These are phyloP conservation scores for Fusarium armeniacum DNA, from an alignment of 2,329 filamentous ascomycete genomes.

Conservation along the genomic window DNA sequence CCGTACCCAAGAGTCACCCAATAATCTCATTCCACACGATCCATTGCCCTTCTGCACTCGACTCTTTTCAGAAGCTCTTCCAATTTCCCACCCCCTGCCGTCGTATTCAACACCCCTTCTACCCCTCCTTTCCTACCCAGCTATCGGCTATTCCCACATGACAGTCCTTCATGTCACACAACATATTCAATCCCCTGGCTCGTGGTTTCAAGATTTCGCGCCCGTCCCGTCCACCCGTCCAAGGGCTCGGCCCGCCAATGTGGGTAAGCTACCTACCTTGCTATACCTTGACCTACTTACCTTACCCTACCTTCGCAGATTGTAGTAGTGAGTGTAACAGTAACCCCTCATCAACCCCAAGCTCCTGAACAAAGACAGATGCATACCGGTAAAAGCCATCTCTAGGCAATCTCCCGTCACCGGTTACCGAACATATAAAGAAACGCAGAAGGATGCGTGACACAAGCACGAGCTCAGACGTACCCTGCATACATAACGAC, in stretches of 20 bases:
- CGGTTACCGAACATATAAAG: slow-evolving; percentile 23
- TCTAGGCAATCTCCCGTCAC: slow-evolving; percentile 21
- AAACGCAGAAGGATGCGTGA: slow-evolving; percentile 24
- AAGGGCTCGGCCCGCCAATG: slow-evolving; percentile 35
- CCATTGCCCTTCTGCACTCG: slow-evolving; percentile 24
- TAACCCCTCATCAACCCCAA: slow-evolving; percentile 1
- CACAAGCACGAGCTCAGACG: slow-evolving; percentile 20
- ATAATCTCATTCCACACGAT: slow-evolving; percentile 21
- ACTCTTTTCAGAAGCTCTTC: slow-evolving; percentile 34
- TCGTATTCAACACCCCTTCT: slow-evolving; percentile 11
- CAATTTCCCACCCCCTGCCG: slow-evolving; percentile 34
- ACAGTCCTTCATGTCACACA: slow-evolving; percentile 32
- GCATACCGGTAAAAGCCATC: slow-evolving; percentile 10
- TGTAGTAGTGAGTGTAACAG: slow-evolving; percentile 9
- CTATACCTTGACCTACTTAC: background rate
- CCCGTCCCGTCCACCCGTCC: slow-evolving; percentile 27
- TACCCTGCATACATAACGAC: background rate
- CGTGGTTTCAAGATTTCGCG: slow-evolving; percentile 14
- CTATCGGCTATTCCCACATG: slow-evolving; percentile 37
- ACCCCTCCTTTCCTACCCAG: slow-evolving; percentile 19
- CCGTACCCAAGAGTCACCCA: slow-evolving; percentile 13
- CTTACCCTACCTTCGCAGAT: slow-evolving; percentile 9
- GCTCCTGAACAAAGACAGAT: slow-evolving; percentile 16
- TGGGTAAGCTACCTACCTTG: slow-evolving; percentile 27
- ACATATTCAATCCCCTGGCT: slow-evolving; percentile 11